phyloP scores from a whole-genome alignment of 345 rosid species.

The Acer campestre region DNA sequence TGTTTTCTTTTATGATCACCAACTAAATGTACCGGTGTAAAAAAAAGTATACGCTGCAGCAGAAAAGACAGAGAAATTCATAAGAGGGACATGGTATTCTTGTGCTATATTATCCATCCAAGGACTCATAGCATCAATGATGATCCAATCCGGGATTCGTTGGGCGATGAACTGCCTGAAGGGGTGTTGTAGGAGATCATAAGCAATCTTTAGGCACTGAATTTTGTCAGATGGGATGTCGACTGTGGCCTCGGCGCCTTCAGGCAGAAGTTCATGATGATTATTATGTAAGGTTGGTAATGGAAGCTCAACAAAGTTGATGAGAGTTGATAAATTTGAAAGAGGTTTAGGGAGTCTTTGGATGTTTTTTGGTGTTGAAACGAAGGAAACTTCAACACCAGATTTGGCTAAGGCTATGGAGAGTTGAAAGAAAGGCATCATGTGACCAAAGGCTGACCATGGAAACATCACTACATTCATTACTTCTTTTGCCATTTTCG shows the following conservation, averaged over 20 bases:
- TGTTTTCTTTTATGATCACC: too few relatives aligned
- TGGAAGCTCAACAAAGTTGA: conserved; percentile 20
- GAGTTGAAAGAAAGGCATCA: conserved; percentile 27
- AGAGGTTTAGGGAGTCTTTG: conserved; percentile 33
- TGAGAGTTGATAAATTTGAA: conserved; percentile 1
- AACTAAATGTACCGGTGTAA: too few relatives aligned
- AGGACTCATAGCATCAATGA: neutral
- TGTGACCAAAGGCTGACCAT: conserved; percentile 26
- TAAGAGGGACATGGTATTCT: neutral
- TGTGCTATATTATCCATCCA: neutral
- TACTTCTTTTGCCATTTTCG: neutral
- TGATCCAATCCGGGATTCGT: neutral
- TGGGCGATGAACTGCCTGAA: neutral
- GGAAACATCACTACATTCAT: conserved; percentile 25
- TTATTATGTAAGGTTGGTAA: conserved; percentile 19
- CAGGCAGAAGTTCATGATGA: neutral
- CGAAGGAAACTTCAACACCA: conserved; percentile 20
- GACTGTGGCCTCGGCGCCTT: conserved; percentile 36
- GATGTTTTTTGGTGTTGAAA: conserved; percentile 28
- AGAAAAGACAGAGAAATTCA: neutral
- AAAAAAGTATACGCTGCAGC: neutral
- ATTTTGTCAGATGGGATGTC: conserved; percentile 31
- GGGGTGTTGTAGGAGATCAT: conserved; percentile 32
- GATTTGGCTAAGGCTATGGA: conserved; percentile 19
- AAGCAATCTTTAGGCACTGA: conserved; percentile 25